Base-by-base conservation (phyloP, 1,284 basidiomycete species). In the Volvariella volvacea region DNA sequence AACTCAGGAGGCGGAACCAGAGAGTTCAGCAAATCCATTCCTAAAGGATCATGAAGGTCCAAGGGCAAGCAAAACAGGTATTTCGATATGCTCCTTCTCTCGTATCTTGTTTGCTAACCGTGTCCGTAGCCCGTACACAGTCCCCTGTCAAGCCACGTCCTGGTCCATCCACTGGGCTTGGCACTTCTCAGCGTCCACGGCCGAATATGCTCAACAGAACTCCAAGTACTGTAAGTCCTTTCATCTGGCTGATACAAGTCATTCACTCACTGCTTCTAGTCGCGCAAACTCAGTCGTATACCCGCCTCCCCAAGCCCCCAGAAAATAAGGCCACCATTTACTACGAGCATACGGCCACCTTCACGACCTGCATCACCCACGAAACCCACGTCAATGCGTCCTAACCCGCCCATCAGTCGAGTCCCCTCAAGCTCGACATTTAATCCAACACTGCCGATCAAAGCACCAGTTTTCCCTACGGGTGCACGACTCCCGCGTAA, bases 391-490 rank as follows among this genome's bases (percentile, higher is more conserved):
- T 44, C 62, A 14, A 54, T 56, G 16, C 56, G 55, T 42, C 50
- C 63, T 44, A 20, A 20, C 8, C 25, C 6, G 25, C 49, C 59
- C 25, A 41, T 56, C 44, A 54, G 33, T 28, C 74, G 78, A 20
- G 72, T 77, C 14, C 85, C 85, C 0, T 81, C 83, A n/a, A 73
- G 67, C 14, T 71, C 78, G n/a, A 76, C 70, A 6, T 88, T 89
- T 61, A 84, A 85, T 43, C 86, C 84, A 1, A 57, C 67, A 6
- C 63, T 88, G 16, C 78, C 71, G 8, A 57, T 78, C 1, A 80
- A 83, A 46, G 76, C 77, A 14, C 76, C 84, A 4, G 66, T 68
- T 21, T 86, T 78, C 52, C 83, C 83, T 2, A 48, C 31, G 39
- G 52, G 21, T 48, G 50, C 55, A 7, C 71, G 76, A 14, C 57